phyloP scores from a whole-genome alignment of 208 protist genomes.

The Vickermania ingenoplastis region DNA sequence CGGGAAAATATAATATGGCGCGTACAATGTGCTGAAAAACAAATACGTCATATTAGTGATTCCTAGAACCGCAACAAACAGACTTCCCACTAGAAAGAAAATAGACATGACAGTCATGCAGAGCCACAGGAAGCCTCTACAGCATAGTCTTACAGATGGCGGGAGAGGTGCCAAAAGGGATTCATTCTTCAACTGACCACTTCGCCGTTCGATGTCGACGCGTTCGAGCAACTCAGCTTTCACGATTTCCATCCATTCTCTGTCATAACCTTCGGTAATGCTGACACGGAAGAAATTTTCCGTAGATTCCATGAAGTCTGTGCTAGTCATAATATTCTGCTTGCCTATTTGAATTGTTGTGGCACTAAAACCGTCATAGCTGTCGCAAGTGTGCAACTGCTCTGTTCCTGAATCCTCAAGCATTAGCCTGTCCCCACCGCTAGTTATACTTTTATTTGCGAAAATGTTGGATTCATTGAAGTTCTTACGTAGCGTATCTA shows the following conservation, averaged over 20 bases:
- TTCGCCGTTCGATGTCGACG: neutral
- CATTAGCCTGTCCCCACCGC: neutral
- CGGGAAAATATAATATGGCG: conserved; percentile 49
- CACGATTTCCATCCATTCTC: conserved; percentile 1
- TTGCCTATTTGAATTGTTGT: neutral
- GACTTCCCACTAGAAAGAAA: conserved; percentile 1
- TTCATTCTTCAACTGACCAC: neutral
- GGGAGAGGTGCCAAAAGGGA: neutral
- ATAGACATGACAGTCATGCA: neutral
- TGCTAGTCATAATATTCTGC: neutral
- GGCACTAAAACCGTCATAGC: neutral
- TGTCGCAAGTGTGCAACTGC: neutral
- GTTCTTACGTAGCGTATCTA: neutral
- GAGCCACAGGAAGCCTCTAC: neutral
- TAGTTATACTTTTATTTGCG: neutral
- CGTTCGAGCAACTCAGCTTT: neutral
- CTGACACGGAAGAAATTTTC: conserved; percentile 1
- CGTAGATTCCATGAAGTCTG: neutral
- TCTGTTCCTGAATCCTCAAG: neutral
- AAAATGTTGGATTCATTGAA: neutral
- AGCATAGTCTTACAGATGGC: neutral
- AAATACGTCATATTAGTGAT: neutral
- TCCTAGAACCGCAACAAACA: neutral
- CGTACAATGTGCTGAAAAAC: conserved; percentile 41
- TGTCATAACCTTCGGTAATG: neutral